phyloP scores from a whole-genome alignment of 75 land plant species.

The Cupressus sempervirens region DNA sequence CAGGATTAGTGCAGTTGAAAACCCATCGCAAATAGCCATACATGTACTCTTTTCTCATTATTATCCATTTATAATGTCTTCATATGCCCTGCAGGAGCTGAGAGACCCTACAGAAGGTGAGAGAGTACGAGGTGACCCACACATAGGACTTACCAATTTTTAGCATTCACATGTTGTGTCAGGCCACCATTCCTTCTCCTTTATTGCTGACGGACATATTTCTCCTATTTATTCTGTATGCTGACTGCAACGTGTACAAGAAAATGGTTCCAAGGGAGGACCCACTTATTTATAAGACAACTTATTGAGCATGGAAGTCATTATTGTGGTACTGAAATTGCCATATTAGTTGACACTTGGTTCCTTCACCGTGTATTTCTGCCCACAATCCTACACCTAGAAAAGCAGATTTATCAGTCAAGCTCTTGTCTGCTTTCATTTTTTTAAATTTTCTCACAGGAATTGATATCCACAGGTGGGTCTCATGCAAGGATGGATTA shows the following conservation, averaged over 20 bases:
- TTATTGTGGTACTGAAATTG: neutral
- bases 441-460: neutral
- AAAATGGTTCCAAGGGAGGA: neutral
- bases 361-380: neutral
- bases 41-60: neutral
- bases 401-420: neutral
- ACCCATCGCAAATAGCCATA: neutral
- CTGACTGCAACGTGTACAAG: conserved; percentile 3
- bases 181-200: neutral
- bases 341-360: neutral
- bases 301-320: neutral
- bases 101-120: neutral
- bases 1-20: neutral
- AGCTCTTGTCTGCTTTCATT: neutral
- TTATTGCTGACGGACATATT: neutral
- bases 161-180: neutral
- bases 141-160: neutral
- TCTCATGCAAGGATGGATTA: neutral
- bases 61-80: neutral
- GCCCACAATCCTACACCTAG: neutral
- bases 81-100: neutral
- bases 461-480: neutral
- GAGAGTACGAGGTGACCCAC: neutral
- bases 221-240: neutral
- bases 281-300: neutral